Conservation (phyloP, 192 early-diverging fungal genomes). For the Coemansia sp. region DNA sequence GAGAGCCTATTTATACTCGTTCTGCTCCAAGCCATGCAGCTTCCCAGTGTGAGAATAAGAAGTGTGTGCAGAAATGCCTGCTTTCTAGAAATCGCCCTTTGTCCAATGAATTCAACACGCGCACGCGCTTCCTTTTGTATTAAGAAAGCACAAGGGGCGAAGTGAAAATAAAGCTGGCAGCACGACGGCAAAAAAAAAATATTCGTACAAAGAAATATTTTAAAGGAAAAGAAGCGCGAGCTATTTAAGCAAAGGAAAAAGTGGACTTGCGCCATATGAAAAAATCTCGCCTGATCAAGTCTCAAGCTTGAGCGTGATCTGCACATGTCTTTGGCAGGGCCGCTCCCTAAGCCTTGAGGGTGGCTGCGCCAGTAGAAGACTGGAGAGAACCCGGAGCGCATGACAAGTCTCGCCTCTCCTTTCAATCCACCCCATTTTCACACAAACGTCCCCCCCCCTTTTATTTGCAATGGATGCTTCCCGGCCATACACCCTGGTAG, state of each 20-base stretch:
- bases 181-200: background rate
- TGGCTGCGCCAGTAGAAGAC: background rate
- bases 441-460: background rate
- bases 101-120: background rate
- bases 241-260: background rate
- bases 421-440: background rate
- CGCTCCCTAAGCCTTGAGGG: background rate
- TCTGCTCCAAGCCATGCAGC: slow-evolving; percentile 8
- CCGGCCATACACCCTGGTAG: slow-evolving; percentile 50
- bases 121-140: background rate
- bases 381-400: background rate
- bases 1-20: background rate
- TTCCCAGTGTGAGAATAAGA: too few species aligned
- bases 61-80: background rate
- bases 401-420: too few species aligned
- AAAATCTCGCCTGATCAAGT: too few species aligned
- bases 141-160: background rate
- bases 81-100: background rate
- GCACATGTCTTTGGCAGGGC: background rate
- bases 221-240: background rate
- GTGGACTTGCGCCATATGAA: background rate
- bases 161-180: too few species aligned
- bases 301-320: background rate
- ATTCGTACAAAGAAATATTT: slow-evolving; percentile 1
- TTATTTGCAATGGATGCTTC: slow-evolving; percentile 8